phyloP scores from a whole-genome alignment of 306 rosid genomes.

The Citrullus mucosospermus region DNA sequence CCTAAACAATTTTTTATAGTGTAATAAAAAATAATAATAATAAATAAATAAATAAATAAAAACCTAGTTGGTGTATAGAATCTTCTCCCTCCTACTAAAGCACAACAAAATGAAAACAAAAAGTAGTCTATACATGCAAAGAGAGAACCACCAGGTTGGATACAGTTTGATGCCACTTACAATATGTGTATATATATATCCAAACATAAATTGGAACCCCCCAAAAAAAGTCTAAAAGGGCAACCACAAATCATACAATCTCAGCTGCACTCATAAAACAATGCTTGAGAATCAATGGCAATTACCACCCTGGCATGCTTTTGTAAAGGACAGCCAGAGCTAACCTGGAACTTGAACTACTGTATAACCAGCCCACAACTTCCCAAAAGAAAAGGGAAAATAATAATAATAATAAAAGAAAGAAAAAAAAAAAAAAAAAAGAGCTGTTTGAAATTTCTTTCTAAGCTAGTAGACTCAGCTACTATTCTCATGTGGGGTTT shows the following conservation, averaged over 20 bases:
- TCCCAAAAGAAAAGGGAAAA: neutral
- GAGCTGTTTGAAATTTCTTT: neutral
- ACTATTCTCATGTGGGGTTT: constrained; percentile 10
- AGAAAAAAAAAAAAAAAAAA: neutral
- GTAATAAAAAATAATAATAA: neutral
- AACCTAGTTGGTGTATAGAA: neutral
- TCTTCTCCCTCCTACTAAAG: neutral
- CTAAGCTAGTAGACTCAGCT: neutral
- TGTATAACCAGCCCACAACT: neutral
- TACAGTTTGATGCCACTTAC: constrained; percentile 7
- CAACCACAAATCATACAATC: constrained; percentile 6
- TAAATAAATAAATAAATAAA: neutral
- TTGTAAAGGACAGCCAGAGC: neutral
- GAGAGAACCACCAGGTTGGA: neutral
- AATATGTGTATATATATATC: neutral
- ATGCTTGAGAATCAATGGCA: constrained; percentile 9
- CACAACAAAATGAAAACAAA: neutral
- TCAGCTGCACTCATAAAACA: constrained; percentile 13
- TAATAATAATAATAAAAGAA: neutral
- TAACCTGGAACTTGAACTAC: neutral
- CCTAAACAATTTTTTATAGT: neutral
- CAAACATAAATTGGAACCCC: neutral
- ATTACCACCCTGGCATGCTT: neutral
- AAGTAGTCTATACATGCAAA: neutral
- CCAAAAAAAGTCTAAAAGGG: neutral